Conservation (phyloP, 768 basidiomycete genomes). For the Termitomyces sp. region DNA sequence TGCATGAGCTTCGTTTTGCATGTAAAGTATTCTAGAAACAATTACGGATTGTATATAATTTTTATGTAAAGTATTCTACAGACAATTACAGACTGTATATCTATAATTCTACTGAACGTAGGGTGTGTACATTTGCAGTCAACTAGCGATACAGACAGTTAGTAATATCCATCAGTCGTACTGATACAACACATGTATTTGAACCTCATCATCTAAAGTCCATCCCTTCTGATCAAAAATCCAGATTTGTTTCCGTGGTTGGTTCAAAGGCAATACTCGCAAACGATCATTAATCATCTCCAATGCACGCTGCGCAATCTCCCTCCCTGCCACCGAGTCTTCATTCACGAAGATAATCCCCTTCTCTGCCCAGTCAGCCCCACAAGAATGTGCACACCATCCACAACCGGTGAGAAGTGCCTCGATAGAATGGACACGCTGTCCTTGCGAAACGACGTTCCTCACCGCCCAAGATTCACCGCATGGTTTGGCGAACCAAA, state of each 20-base stretch:
- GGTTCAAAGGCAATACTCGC: neutral
- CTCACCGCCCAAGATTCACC: conserved; percentile 20
- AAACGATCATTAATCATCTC: conserved; percentile 7
- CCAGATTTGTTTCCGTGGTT: conserved; percentile 13
- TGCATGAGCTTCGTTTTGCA: neutral
- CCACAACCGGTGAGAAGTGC: conserved; percentile 43
- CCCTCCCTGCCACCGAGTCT: conserved; percentile 11
- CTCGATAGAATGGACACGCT: conserved; percentile 36
- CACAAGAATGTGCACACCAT: conserved; percentile 20
- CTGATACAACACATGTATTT: neutral
- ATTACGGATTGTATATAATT: neutral
- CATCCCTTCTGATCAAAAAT: conserved; percentile 11
- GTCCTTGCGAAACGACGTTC: conserved; percentile 23
- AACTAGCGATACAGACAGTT: neutral
- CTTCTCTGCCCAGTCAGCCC: conserved; percentile 13
- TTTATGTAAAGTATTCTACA: neutral
- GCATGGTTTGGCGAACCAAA: conserved; percentile 26
- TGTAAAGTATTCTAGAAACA: neutral
- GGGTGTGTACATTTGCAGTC: neutral
- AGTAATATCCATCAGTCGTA: neutral
- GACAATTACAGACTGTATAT: neutral
- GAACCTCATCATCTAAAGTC: neutral
- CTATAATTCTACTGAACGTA: neutral
- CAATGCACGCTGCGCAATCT: conserved; percentile 8
- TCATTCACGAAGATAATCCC: conserved; percentile 36